phyloP scores from a whole-genome alignment of 371 early-diverging fungal genomes.

The Blyttiomyces sp. region DNA sequence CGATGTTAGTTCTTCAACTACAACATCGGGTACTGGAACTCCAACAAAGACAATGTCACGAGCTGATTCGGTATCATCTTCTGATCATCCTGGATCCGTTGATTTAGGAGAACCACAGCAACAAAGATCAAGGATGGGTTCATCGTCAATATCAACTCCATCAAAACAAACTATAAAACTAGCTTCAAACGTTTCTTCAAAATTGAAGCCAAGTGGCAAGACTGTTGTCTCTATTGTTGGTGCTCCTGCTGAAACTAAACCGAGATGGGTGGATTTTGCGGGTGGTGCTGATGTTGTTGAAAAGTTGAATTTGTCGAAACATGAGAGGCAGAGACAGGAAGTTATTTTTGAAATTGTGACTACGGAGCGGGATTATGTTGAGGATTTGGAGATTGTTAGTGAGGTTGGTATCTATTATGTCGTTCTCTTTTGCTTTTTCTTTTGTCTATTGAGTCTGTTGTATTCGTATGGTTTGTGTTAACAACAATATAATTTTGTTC shows the following conservation, averaged over 20 bases:
- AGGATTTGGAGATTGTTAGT: conserved; percentile 56
- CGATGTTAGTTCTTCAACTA: background rate
- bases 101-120: too few relatives aligned
- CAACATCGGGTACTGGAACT: background rate
- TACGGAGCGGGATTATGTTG: conserved; percentile 63
- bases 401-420: conserved; percentile 38
- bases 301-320: conserved; percentile 27
- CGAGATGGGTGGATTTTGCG: conserved; percentile 39
- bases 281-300: conserved; percentile 41
- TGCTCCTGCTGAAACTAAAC: conserved; percentile 23
- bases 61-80: background rate
- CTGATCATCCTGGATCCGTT: background rate
- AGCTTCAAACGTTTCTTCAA: too few relatives aligned
- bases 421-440: background rate
- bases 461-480: too few relatives aligned
- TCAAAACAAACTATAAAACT: background rate
- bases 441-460: too few relatives aligned
- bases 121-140: background rate
- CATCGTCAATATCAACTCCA: background rate
- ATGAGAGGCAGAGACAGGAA: conserved; percentile 57
- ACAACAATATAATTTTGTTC: background rate
- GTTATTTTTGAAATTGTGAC: conserved; percentile 59
- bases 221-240: conserved; percentile 24
- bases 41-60: background rate
- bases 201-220: background rate